Evolutionary conservation across 495 filamentous ascomycete genomes (phyloP), one percentile per base, ranked within the genome.

Genomic region (Penicillium nucicola): DNA sequence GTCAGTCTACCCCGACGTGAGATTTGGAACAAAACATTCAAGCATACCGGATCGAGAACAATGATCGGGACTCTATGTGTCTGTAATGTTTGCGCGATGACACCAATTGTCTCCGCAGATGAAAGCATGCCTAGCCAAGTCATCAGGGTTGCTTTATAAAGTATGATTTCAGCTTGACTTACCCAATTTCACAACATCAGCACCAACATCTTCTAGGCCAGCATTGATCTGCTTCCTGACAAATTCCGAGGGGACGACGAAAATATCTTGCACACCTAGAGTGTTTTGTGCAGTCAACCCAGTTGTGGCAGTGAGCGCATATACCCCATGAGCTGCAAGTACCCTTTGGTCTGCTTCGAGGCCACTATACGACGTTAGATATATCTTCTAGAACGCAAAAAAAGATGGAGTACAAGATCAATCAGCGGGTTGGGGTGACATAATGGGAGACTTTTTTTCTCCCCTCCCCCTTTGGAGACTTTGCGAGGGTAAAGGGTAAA

Each of bases 291-390:
- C 92, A 13, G 93, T 98, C 57, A 98, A 70, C 15, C 92, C 92
- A 3, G 93, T 96, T 30, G 92, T 96, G n/a, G 90, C 87, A 35
- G 92, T 96, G 81, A 96, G 93, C 48, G 90, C 91, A 75, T 97
- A 97, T 72, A 87, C 90, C 38, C 84, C 85, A 80, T 97, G 89
- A 14, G 88, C 88, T 20, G 92, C 87, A 31, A 97, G 85, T 43
- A 95, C 91, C 62, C 93, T 92, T 68, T 97, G 91, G 69, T 98
- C 93, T 25, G 93, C 93, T 65, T 98, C 93, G 34, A 98, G 82
- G n/a, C 93, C 93, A 34, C 90, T 96, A 55, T 37, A 47, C 50
- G 22, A 43, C 23, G 37, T 52, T 54, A 52, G 43, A 14, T n/a
- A 1, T 5, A 8, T 25, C 9, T 33, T 17, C n/a, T 33, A 10